Evolutionary conservation across 129 eudicot species (phyloP), one percentile per base, ranked within the genome.

Genomic region (Apium graveolens): DNA sequence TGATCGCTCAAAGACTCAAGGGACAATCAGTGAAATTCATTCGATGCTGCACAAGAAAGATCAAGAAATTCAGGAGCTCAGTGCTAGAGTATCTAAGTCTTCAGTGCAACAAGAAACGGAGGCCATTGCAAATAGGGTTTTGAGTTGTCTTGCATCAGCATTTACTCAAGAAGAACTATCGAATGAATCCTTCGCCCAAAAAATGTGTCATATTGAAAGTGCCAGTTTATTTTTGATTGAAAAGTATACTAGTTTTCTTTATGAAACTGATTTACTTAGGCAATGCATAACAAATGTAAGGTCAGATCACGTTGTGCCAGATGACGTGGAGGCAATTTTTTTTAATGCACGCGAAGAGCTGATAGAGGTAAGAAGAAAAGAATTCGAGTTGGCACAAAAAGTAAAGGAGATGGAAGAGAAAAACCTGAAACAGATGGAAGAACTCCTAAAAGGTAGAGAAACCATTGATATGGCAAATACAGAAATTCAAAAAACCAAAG

Each of bases 21-120:
- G 43, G 69, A 84, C 84, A 62, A 81, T 90, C 34, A 63, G 84
- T 72, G 90, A 90, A 72, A 88, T 89, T 70, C 75, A 87, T 27
- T 71, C 88, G 76, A 62, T 82, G n/a, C 20, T 88, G 69, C 77
- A 76, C 70, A 48, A 49, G 80, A 91, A 88, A 68, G 86, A 86
- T 83, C 88, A 88, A 80, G 96, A 92, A 85, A 83, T 90, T 80
- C 88, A 80, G 82, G 86, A 81, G 79, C 91, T 87, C 80, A 84
- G 62, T 78, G 74, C 74, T 44, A 86, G 82, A 82, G 74, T 89
- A 53, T 76, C 82, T 68, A 90, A 90, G 65, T 71, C 86, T 55
- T 83, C 90, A 13, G 70, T 79, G 24, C 87, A 86, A 57, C 90
- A 73, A 46, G 86, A 86, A 79, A 24, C 87, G 26, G 92, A 87